These are phyloP conservation scores for Flaveria trinervia DNA, from an alignment of 129 eudicot genomes.

Conservation along the genomic window DNA sequence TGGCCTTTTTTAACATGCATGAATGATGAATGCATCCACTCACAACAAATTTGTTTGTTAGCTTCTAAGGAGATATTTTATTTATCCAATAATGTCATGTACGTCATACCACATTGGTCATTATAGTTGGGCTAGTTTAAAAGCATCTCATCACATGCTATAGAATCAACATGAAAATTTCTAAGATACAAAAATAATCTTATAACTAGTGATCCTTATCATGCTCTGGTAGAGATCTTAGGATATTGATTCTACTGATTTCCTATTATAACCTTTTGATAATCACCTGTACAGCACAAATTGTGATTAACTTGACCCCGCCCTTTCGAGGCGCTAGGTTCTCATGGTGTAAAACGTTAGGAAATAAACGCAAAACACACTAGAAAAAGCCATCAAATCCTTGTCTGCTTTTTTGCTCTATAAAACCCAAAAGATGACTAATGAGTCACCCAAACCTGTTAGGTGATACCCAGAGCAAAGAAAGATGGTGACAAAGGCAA, in stretches of 20 bases:
- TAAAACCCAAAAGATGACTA: background rate
- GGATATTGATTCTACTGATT: no score
- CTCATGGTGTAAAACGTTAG: no score
- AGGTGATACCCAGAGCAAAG: background rate
- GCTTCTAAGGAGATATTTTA: no score
- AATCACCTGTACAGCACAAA: no score
- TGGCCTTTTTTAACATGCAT: background rate
- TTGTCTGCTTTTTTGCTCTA: background rate
- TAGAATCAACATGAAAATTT: background rate
- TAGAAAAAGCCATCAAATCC: background rate
- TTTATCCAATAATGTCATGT: no score
- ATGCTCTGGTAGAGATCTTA: no score
- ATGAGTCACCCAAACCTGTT: background rate
- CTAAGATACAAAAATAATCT: background rate
- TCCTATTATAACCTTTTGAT: no score
- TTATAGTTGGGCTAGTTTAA: background rate
- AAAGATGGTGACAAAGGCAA: background rate
- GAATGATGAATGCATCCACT: slow-evolving; percentile 1
- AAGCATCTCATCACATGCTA: background rate
- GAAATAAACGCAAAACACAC: background rate
- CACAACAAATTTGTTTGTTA: no score
- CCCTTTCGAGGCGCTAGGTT: no score
- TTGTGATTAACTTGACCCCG: no score
- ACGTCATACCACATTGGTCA: background rate
- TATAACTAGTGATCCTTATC: no score